A percentile compares a stretch with the other conserved stretches of the same genome.
These are phyloP conservation scores for Rhodotorula sp. DNA, from an alignment of 1,284 basidiomycete genomes.

Conservation along the genomic window DNA sequence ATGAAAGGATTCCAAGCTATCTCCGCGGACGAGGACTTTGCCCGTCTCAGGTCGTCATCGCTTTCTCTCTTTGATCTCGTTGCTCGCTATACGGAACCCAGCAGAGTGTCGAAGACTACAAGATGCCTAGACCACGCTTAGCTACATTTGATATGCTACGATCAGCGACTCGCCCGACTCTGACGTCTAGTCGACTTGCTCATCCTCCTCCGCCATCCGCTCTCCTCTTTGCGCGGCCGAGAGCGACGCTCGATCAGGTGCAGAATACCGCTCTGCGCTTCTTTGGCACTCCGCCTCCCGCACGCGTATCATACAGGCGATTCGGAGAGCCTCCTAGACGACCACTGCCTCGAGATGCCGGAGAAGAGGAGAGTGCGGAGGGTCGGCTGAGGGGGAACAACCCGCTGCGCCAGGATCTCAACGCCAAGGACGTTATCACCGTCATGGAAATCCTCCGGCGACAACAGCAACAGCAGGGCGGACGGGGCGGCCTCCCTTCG, in stretches of 20 bases:
- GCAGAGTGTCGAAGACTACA: neutral
- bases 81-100: neutral
- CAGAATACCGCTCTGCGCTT: neutral
- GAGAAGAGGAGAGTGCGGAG: neutral
- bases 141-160: neutral
- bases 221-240: neutral
- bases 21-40: neutral
- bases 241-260: neutral
- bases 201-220: neutral
- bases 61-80: neutral
- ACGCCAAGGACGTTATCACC: neutral
- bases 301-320: conserved; percentile 12
- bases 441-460: neutral
- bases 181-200: too few relatives aligned
- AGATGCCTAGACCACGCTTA: neutral
- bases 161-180: neutral
- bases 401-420: neutral
- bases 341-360: neutral
- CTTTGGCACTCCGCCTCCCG: neutral
- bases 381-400: too few relatives aligned
- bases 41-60: neutral
- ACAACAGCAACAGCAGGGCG: conserved; percentile 2
- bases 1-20: too few relatives aligned
- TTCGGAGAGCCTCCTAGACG: conserved; percentile 12
- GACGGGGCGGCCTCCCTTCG: neutral